phyloP scores from a whole-genome alignment of 176 grass and related monocot genomes.

The Echinochloa phyllopogon region DNA sequence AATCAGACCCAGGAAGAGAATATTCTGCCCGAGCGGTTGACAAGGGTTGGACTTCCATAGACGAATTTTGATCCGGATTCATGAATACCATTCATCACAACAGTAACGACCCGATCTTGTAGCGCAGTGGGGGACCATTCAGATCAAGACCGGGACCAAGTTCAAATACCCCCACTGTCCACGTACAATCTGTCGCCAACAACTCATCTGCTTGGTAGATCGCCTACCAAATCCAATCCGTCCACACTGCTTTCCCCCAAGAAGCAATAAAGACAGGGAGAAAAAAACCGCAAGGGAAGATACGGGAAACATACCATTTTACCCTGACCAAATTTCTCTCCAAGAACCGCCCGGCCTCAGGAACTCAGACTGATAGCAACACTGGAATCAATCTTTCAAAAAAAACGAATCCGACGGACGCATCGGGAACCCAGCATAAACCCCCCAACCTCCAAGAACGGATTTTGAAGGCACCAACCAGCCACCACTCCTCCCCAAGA shows the following conservation, averaged over 20 bases:
- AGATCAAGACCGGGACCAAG: neutral
- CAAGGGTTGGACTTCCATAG: neutral
- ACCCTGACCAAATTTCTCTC: neutral
- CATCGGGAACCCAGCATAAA: neutral
- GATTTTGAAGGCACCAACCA: neutral
- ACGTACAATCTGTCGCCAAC: neutral
- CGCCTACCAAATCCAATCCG: neutral
- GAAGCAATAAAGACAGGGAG: neutral
- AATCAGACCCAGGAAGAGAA: neutral
- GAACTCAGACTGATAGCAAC: neutral
- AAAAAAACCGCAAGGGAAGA: neutral
- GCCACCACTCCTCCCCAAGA: neutral
- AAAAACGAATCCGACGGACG: no score
- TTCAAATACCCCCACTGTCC: neutral
- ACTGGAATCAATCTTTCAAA: neutral
- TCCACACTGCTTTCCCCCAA: neutral
- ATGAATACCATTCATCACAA: neutral
- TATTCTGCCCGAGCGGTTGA: neutral
- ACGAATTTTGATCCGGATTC: neutral
- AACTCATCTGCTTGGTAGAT: neutral
- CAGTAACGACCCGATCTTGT: neutral
- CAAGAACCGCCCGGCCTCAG: neutral
- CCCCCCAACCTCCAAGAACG: neutral
- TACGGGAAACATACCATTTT: conserved; percentile 19
- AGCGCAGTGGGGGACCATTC: neutral